Conservation (phyloP, 2,329 filamentous ascomycete species). For the Trichoderma hamatum region DNA sequence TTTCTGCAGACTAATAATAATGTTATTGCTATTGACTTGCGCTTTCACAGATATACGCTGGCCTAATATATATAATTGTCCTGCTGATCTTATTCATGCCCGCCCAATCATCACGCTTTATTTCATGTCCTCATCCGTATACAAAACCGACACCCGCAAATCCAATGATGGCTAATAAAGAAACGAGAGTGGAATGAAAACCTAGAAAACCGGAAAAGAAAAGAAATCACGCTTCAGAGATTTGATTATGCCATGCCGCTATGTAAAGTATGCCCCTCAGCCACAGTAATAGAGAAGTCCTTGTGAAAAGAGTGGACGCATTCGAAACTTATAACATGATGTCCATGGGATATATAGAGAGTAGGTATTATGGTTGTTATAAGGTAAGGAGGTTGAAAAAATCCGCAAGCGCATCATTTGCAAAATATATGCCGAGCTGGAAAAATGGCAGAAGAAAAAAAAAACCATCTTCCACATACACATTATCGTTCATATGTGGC, state of each 20-base stretch:
- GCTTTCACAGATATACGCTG: not conserved
- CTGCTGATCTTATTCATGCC: not conserved
- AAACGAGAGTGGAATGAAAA: not conserved
- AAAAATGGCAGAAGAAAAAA: not conserved
- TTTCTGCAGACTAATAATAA: not conserved
- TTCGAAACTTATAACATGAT: not conserved
- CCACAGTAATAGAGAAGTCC: not conserved
- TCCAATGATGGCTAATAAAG: not conserved
- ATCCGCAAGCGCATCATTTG: not conserved
- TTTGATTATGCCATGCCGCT: constrained; percentile 4
- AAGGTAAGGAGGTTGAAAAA: not conserved
- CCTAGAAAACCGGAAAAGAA: not conserved
- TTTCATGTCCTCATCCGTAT: not conserved
- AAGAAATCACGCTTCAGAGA: not conserved
- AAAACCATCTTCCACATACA: not conserved
- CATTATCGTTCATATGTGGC: not conserved
- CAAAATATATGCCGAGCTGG: not conserved
- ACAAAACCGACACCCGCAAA: not conserved
- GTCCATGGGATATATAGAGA: not conserved
- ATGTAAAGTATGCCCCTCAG: not conserved
- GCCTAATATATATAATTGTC: not conserved
- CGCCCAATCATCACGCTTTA: not conserved
- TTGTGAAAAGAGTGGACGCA: not conserved
- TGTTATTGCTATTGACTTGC: not conserved
- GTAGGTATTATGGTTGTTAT: not conserved